Evolutionary conservation across 1,284 basidiomycete genomes (phyloP).

Genomic region (Heterobasidion occidentale): DNA sequence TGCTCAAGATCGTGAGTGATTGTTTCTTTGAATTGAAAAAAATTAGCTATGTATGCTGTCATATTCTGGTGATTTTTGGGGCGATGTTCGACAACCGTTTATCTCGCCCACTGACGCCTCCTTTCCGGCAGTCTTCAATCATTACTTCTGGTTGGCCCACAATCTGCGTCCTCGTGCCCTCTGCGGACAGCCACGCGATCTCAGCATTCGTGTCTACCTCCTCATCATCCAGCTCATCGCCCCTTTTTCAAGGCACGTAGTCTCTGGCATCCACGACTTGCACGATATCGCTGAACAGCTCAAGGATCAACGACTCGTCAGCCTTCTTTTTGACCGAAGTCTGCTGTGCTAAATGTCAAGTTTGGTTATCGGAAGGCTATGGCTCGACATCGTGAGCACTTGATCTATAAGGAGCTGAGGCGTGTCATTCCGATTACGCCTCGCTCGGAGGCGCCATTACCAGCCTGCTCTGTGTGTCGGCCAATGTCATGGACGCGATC

Average conservation of each 20-base stretch:
- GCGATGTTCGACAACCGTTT: neutral
- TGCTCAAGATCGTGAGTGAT: constrained; percentile 89
- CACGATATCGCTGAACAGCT: constrained; percentile 96
- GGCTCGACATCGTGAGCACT: constrained; percentile 94
- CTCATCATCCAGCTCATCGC: constrained; percentile 94
- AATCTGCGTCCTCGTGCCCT: constrained; percentile 95
- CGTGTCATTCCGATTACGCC: constrained; percentile 93
- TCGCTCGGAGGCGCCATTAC: constrained; percentile 96
- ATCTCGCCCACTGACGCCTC: neutral
- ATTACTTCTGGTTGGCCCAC: constrained; percentile 94
- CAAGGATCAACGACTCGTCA: constrained; percentile 95
- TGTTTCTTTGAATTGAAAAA: neutral
- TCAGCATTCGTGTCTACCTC: constrained; percentile 94
- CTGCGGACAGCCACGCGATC: constrained; percentile 89
- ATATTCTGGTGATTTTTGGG: neutral
- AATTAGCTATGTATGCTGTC: neutral
- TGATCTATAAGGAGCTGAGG: constrained; percentile 99
- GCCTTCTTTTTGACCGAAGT: constrained; percentile 6
- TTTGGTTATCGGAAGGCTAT: constrained; percentile 52
- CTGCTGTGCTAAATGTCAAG: constrained; percentile 2
- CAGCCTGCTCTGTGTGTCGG: constrained; percentile 87
- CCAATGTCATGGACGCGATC: constrained; percentile 95
- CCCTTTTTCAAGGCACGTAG: constrained; percentile 96
- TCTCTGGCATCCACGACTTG: constrained; percentile 85
- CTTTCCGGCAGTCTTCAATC: constrained; percentile 77